phyloP scores from a whole-genome alignment of 2,329 filamentous ascomycete genomes.

The Lecanicillium sp. region DNA sequence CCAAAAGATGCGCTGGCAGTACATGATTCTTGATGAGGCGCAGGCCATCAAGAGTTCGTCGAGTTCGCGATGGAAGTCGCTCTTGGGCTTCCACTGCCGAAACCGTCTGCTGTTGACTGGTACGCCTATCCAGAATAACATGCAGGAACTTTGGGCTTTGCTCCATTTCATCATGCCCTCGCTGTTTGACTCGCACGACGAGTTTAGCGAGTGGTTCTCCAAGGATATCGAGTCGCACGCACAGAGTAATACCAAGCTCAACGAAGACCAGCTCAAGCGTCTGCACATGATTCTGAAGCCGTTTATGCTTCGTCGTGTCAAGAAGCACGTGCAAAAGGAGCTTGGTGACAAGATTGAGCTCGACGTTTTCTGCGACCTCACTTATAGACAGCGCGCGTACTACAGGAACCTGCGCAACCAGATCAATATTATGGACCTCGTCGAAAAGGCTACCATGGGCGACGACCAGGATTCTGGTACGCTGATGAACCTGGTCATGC shows the following conservation, averaged over 20 bases:
- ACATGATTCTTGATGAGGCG: conserved; percentile 98
- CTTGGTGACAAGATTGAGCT: conserved; percentile 97
- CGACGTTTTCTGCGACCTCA: conserved; percentile 93
- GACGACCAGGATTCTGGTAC: conserved; percentile 94
- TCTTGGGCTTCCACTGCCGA: conserved; percentile 89
- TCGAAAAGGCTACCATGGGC: conserved; percentile 91
- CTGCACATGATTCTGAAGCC: conserved; percentile 98
- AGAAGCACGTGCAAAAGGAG: conserved; percentile 99
- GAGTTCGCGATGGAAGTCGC: conserved; percentile 93
- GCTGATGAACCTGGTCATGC: conserved; percentile 98
- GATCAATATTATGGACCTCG: conserved; percentile 97
- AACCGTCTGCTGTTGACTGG: conserved; percentile 90
- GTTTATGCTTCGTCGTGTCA: conserved; percentile 98
- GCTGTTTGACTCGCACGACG: conserved; percentile 87
- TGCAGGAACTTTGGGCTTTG: conserved; percentile 97
- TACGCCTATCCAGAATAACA: conserved; percentile 99
- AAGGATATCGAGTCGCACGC: conserved; percentile 97
- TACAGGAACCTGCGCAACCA: conserved; percentile 91
- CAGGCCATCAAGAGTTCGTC: conserved; percentile 98
- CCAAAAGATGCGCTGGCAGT: conserved; percentile 99
- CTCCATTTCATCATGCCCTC: conserved; percentile 99
- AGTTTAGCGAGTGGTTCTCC: conserved; percentile 90
- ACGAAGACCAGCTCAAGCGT: conserved; percentile 93
- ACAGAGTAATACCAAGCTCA: conserved; percentile 98
- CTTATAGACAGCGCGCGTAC: conserved; percentile 89